Percentiles rank a stretch among this genome's conserved stretches.
phyloP scores from a whole-genome alignment of 2,329 filamentous ascomycete genomes.

The Dothistroma septosporum region DNA sequence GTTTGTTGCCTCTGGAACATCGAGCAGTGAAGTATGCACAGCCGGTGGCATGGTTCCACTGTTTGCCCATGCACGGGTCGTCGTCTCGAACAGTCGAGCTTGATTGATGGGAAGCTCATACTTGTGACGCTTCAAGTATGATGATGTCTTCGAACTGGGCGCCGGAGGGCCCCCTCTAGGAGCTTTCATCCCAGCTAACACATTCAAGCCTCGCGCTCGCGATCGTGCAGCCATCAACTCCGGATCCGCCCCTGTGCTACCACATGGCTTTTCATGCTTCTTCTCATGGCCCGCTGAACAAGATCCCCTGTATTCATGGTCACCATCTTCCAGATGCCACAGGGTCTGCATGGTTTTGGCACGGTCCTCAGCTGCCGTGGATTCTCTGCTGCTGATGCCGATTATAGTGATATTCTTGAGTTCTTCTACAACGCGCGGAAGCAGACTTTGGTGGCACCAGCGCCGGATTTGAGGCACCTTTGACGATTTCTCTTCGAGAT shows the following conservation, averaged over 20 bases:
- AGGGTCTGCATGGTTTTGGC: neutral
- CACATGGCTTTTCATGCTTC: slow-evolving; percentile 3
- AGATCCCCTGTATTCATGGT: neutral
- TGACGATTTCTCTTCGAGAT: slow-evolving; percentile 13
- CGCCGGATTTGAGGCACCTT: slow-evolving; percentile 12
- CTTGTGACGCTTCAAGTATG: slow-evolving; percentile 26
- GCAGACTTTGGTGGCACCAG: slow-evolving; percentile 26
- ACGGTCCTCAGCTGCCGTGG: slow-evolving; percentile 3
- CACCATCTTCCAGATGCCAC: slow-evolving; percentile 3
- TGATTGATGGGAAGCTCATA: slow-evolving; percentile 28
- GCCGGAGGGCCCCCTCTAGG: slow-evolving; percentile 4
- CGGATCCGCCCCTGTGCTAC: neutral
- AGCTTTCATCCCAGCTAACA: slow-evolving; percentile 14
- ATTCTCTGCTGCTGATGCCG: neutral
- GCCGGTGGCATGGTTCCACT: slow-evolving; percentile 29
- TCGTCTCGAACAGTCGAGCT: slow-evolving; percentile 29
- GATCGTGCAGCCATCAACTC: slow-evolving; percentile 4
- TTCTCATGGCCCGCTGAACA: slow-evolving; percentile 1
- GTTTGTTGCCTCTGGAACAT: slow-evolving; percentile 14
- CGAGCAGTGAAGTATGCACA: slow-evolving; percentile 17
- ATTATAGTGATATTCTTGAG: neutral
- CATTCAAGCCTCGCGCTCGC: slow-evolving; percentile 10
- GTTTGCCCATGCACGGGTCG: slow-evolving; percentile 29
- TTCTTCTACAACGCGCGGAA: neutral
- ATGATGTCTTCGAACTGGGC: neutral